Base-by-base conservation (phyloP, 257 asterid species). In the Leptodermis oblonga region DNA sequence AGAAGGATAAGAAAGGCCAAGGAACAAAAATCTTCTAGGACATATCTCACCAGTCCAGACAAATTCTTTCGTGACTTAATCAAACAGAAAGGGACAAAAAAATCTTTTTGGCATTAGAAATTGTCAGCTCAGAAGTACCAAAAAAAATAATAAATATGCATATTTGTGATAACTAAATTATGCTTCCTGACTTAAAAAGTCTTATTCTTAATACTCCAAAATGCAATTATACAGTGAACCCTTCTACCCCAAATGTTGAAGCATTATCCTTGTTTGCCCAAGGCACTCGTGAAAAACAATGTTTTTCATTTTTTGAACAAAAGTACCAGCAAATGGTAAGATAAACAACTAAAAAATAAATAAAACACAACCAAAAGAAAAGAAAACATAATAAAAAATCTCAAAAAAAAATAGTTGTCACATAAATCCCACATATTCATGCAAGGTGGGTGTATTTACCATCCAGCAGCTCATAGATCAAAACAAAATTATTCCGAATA, bases 401-500 rank as follows among this genome's bases (percentile, higher is more conserved):
- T n/a, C 28, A 23, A 49, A 26, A n/a, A 26, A n/a, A 20, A 56
- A 53, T 62, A 43, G 17, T 63, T 5, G 18, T 36, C 17, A 26
- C 51, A 37, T 65, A n/a, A n/a, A 10, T 55, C 52, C 51, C 23
- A 25, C 11, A 7, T 45, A 65, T 14, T 33, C 33, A 22, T 56
- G n/a, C 25, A 55, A 73, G 67, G 42, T 8, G 18, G 34, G 18
- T 4, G 62, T 20, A 14, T 11, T 70, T 86, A 94, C 99, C 99
- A 82, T 94, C 99, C 82, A 94, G 78, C 26, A 94, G 91, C 77
- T 94, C 99, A 66, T 94, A 94, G 55, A 94, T 94, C 74, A 94
- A 78, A 68, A 94, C 99, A 59, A 94, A 94, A 71, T 94, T 94
- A 74, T 94, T 94, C 80, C 99, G 99, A 61, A 94, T 94, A 48